These are phyloP conservation scores for Pleoardoris graminearum DNA, from an alignment of 2,329 filamentous ascomycete species.

Conservation along the genomic window DNA sequence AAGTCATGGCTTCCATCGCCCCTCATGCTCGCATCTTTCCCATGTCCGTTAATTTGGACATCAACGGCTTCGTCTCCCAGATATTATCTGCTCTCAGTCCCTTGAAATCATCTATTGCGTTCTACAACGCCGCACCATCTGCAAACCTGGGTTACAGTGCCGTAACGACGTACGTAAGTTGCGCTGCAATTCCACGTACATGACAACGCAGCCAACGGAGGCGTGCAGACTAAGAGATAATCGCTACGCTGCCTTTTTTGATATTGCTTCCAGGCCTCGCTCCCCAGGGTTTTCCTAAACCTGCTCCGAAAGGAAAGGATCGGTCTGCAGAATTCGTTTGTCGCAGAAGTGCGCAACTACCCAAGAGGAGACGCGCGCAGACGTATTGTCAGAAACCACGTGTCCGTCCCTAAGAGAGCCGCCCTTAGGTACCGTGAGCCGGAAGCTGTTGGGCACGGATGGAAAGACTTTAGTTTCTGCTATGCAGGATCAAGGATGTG, in stretches of 20 bases:
- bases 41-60: constrained; percentile 36
- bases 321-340: constrained; percentile 38
- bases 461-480: too few species aligned
- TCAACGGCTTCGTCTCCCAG: constrained; percentile 41
- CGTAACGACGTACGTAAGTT: constrained; percentile 39
- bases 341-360: constrained; percentile 34
- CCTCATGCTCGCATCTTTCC: constrained; percentile 24
- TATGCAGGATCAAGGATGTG: too few species aligned
- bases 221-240: constrained; percentile 37
- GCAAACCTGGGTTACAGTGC: constrained; percentile 40
- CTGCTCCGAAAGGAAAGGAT: constrained; percentile 37
- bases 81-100: constrained; percentile 37
- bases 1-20: too few species aligned
- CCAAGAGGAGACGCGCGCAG: constrained; percentile 33
- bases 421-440: constrained; percentile 40
- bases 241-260: constrained; percentile 36
- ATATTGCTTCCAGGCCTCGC: constrained; percentile 25
- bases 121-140: constrained; percentile 34
- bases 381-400: constrained; percentile 40
- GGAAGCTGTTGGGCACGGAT: constrained; percentile 49
- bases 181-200: constrained; percentile 42
- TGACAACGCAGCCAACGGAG: constrained; percentile 38
- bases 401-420: constrained; percentile 46
- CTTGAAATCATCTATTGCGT: constrained; percentile 33
- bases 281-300: too few species aligned